A percentile compares a stretch with the other conserved stretches of the same genome.
phyloP scores from a whole-genome alignment of 1,139 yeast genomes.

The Kodamaea sp. region DNA sequence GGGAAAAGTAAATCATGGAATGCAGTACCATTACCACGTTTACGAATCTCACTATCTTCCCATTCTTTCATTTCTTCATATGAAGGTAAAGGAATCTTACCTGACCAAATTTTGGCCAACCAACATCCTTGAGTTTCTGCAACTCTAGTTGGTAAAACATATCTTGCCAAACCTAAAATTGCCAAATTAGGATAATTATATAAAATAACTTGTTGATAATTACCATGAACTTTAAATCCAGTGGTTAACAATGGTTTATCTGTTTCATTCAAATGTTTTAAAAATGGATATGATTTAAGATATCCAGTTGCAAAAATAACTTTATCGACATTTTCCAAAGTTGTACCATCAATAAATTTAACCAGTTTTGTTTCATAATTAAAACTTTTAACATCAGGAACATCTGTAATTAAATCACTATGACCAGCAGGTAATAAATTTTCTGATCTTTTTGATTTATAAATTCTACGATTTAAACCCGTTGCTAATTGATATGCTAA shows the following conservation, averaged over 20 bases:
- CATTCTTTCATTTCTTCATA: constrained; percentile 35
- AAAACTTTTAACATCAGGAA: constrained; percentile 36
- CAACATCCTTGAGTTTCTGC: constrained; percentile 59
- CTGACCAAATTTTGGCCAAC: constrained; percentile 53
- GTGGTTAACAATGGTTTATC: constrained; percentile 36
- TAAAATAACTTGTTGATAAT: constrained; percentile 52
- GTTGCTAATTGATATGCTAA: constrained; percentile 50
- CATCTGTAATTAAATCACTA: constrained; percentile 34
- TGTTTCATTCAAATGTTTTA: constrained; percentile 11
- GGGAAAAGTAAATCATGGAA: constrained; percentile 49
- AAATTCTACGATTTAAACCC: constrained; percentile 33
- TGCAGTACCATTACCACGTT: constrained; percentile 35
- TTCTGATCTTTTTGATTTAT: constrained; percentile 44
- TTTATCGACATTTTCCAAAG: constrained; percentile 38
- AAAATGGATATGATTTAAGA: constrained; percentile 18
- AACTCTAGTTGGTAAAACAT: constrained; percentile 55
- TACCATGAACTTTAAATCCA: constrained; percentile 44
- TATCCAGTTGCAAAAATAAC: constrained; percentile 69
- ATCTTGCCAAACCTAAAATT: constrained; percentile 48
- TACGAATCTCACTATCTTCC: constrained; percentile 32
- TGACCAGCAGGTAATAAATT: constrained; percentile 41
- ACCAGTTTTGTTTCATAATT: constrained; percentile 31
- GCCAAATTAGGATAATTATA: constrained; percentile 55
- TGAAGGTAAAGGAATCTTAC: constrained; percentile 43
- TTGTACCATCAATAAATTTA: constrained; percentile 35